Evolutionary conservation across 768 basidiomycete species (phyloP), one percentile per base, ranked within the genome.

Genomic region (Suillus alpinus): DNA sequence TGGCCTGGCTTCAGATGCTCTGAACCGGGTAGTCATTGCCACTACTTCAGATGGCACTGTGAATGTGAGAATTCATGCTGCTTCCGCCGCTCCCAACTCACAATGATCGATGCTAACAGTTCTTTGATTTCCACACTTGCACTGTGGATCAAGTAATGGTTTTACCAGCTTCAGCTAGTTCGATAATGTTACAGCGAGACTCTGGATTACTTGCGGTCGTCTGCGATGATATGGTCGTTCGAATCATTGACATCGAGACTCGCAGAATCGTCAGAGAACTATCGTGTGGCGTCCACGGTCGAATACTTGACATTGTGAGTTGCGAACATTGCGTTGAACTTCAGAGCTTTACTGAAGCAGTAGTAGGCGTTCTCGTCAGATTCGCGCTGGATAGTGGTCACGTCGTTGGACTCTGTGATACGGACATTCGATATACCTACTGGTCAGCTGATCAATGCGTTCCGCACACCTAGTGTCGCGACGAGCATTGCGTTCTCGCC

Each of bases 341-440:
- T 43, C 44, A 59, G 32, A 32, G 34, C 58, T 68, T 29, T 57
- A 49, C 47, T 57, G 18, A 57, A 61, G 39, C 41, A 26, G 36
- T 36, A 50, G 6, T 67, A 98, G 95, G 84, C 92, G 1, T 98
- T 98, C 75, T 98, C 97, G 8, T 86, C 93, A 1, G 95, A 98
- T 72, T 95, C 95, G 2, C 82, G 97, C 58, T 98, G 96, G 97
- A 79, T 99, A 56, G 82, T 98, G 44, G 80, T 87, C 1, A 86
- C 92, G 2, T 95, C 95, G 9, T 77, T 97, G 43, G 97, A 99
- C 73, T 92, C 93, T 0, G 81, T 90, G 57, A 92, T 98, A 67
- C 86, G 97, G 34, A 98, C 96, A 2, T 99, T 94, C 72, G 96
- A 99, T 70, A 82, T 99, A 29, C 96, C 97, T 0, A 94, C 95